Conservation (phyloP, 2,329 filamentous ascomycete genomes). For the Fusarium torreyae region DNA sequence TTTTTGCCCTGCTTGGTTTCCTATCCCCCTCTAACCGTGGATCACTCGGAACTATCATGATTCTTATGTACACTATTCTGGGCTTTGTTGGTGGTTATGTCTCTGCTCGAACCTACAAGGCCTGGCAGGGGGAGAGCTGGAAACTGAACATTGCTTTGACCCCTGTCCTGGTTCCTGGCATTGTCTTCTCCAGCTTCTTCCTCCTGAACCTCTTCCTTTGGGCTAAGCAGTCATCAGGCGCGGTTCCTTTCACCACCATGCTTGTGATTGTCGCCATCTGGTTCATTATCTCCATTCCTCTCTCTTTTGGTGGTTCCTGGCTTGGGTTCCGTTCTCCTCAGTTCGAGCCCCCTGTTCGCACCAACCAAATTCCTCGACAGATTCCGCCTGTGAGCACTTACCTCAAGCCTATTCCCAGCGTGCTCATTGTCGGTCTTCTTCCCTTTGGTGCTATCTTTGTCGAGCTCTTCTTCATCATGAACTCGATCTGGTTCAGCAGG, state of each 20-base stretch:
- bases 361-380: slow-evolving; percentile 98
- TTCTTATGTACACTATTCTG: slow-evolving; percentile 93
- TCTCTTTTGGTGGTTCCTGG: slow-evolving; percentile 93
- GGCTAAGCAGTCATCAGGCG: slow-evolving; percentile 91
- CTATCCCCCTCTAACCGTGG: slow-evolving; percentile 96
- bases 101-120: slow-evolving; percentile 93
- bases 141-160: slow-evolving; percentile 94
- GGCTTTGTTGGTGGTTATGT: slow-evolving; percentile 94
- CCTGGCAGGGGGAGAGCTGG: slow-evolving; percentile 92
- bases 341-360: slow-evolving; percentile 86
- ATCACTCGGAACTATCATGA: slow-evolving; percentile 91
- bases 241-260: slow-evolving; percentile 98
- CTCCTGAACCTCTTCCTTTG: slow-evolving; percentile 96
- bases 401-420: slow-evolving; percentile 87
- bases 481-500: slow-evolving; percentile 97
- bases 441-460: slow-evolving; percentile 98
- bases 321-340: slow-evolving; percentile 84
- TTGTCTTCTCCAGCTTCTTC: slow-evolving; percentile 93
- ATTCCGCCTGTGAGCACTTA: slow-evolving; percentile 89
- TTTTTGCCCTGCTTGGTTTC: slow-evolving; percentile 93
- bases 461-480: slow-evolving; percentile 99
- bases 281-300: slow-evolving; percentile 95
- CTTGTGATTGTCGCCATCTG: slow-evolving; percentile 92
- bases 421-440: slow-evolving; percentile 91
- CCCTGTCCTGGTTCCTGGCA: slow-evolving; percentile 85